A percentile compares a stretch with the other conserved stretches of the same genome.
Evolutionary conservation across 371 early-diverging fungal genomes (phyloP).

Genomic region (Mucor plumbeus): DNA sequence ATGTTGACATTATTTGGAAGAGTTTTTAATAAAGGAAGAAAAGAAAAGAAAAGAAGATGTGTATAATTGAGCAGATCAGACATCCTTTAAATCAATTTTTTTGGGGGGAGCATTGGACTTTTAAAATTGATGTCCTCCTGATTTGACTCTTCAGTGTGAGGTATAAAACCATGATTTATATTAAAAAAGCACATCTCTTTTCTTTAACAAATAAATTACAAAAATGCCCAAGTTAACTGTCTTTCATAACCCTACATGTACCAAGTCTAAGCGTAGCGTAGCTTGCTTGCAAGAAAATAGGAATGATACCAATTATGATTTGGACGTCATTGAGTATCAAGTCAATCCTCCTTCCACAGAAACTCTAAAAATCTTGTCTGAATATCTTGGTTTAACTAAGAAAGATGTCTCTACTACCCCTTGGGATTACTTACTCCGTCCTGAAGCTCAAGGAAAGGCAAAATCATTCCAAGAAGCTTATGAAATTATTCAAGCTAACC

Average conservation of each 20-base stretch:
- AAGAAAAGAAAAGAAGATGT: background rate
- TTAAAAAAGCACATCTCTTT: background rate
- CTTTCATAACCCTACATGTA: constrained; percentile 48
- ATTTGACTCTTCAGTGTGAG: background rate
- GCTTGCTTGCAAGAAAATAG: constrained; percentile 32
- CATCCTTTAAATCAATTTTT: background rate
- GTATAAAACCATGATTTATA: background rate
- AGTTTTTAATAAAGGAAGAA: background rate
- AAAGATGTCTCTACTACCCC: constrained; percentile 14
- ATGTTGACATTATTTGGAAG: background rate
- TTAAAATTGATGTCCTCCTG: background rate
- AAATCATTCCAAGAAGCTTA: constrained; percentile 39
- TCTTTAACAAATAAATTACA: background rate
- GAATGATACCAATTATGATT: constrained; percentile 25
- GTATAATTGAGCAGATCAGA: background rate
- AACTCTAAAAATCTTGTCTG: constrained; percentile 28
- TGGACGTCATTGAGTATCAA: constrained; percentile 41
- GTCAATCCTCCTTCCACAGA: constrained; percentile 35
- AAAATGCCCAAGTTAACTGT: constrained; percentile 30
- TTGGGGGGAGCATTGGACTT: background rate
- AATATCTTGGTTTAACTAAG: constrained; percentile 38
- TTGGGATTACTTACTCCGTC: constrained; percentile 36
- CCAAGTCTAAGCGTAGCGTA: constrained; percentile 39
- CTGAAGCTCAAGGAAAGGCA: constrained; percentile 36
- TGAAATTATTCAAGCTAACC: constrained; percentile 38